Percentiles rank a stretch among this genome's conserved stretches.
Evolutionary conservation across 257 asterid species (phyloP).

Genomic region (Leptodermis oblonga): DNA sequence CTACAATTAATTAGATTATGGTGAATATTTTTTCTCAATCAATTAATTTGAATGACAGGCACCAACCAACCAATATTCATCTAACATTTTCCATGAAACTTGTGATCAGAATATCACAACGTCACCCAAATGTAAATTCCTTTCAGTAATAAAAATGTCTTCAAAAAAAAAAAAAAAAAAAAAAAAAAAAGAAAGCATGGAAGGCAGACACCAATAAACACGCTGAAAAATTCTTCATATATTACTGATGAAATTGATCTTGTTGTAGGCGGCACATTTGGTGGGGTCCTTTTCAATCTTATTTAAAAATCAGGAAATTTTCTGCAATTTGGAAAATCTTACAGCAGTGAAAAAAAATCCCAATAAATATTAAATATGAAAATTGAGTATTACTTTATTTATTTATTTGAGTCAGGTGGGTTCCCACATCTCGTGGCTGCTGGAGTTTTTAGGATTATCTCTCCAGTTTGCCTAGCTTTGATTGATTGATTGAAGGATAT

Average conservation of each 20-base stretch:
- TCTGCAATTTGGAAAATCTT: constrained; percentile 23
- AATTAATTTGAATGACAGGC: too few species aligned
- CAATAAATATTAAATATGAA: constrained; percentile 26
- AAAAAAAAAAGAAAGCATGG: too few species aligned
- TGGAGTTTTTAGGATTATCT: neutral
- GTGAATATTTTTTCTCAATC: too few species aligned
- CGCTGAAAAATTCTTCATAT: neutral
- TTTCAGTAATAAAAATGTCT: too few species aligned
- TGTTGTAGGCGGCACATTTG: constrained; percentile 29
- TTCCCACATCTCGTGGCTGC: constrained; percentile 19
- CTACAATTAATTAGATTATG: too few species aligned
- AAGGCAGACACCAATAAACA: neutral
- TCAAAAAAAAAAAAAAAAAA: too few species aligned
- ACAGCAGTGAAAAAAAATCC: constrained; percentile 30
- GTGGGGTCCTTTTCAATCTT: constrained; percentile 12
- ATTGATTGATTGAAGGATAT: constrained; percentile 11
- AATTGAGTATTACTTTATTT: too few species aligned
- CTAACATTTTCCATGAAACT: neutral
- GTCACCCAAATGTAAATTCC: neutral
- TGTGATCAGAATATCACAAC: neutral
- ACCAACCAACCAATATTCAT: neutral
- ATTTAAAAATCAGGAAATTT: constrained; percentile 41
- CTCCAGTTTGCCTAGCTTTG: neutral
- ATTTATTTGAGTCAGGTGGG: too few species aligned
- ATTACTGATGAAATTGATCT: constrained; percentile 9